Conservation (phyloP, 768 basidiomycete genomes). For the Hydnomerulius pinastri region DNA sequence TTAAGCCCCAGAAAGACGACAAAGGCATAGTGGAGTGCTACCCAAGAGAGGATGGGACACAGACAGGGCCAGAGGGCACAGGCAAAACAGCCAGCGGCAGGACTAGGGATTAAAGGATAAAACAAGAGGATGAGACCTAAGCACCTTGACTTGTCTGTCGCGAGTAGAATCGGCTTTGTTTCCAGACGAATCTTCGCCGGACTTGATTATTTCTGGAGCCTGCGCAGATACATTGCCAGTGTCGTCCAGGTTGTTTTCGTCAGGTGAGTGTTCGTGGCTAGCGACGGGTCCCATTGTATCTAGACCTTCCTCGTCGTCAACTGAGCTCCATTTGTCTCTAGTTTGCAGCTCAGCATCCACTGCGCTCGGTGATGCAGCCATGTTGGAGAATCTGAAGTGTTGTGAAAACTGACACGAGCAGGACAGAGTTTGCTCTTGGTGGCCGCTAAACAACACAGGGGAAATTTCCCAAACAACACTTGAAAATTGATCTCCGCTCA, state of each 20-base stretch:
- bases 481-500: too few species aligned
- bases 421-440: too few species aligned
- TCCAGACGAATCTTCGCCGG: constrained; percentile 48
- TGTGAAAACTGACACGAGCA: background rate
- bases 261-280: constrained; percentile 47
- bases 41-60: constrained; percentile 14
- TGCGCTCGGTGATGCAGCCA: constrained; percentile 14
- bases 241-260: constrained; percentile 39
- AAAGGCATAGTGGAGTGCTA: constrained; percentile 16
- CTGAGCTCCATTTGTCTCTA: constrained; percentile 49
- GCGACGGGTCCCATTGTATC: constrained; percentile 50
- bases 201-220: constrained; percentile 20
- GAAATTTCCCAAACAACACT: too few species aligned
- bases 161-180: constrained; percentile 47
- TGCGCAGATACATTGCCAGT: constrained; percentile 7
- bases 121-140: constrained; percentile 62
- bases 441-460: too few species aligned
- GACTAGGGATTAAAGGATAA: constrained; percentile 27
- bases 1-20: constrained; percentile 17
- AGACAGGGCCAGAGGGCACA: constrained; percentile 12
- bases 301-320: constrained; percentile 45
- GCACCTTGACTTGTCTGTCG: constrained; percentile 87
- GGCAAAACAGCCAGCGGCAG: constrained; percentile 18
- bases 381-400: constrained; percentile 5
- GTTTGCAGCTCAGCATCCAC: constrained; percentile 6